Evolutionary conservation across 768 basidiomycete genomes (phyloP), one percentile per base, ranked within the genome.

Genomic region (Galerina marginata): DNA sequence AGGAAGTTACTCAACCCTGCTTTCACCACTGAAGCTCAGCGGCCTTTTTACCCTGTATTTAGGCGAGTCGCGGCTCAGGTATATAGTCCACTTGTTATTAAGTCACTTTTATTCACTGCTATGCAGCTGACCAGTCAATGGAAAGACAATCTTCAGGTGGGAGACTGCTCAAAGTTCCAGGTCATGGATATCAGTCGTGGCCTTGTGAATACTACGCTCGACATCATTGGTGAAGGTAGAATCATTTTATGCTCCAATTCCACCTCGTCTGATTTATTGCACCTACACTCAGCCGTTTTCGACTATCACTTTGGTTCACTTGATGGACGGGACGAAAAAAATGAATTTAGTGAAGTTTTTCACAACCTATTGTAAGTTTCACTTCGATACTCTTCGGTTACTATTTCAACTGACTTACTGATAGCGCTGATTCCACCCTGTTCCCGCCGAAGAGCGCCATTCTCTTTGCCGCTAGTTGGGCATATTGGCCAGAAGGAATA

Each of bases 301-400:
- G 59, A 61, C 49, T 61, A 61, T 14, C 59, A 56, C n/a, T 61
- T 56, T 20, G 59, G 59, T 5, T 56, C 59, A 11, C 59, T 61
- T 15, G 59, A 61, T 38, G 42, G 49, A 2, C 48, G 36, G 6
- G 54, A 15, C 3, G 59, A 55, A 1, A 61, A 56, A 36, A 61
- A 61, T 11, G 59, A 61, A 29, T 61, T 61, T 11, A 36, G 54
- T 6, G 59, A 61, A 23, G 47, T 55, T 15, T 56, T 61, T 20
- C 54, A 61, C 40, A 61, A 61, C 40, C n/a, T 61, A 5, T 61
- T 61, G 59, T 61, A 37, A 46, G 59, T 38, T n/a, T 15, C 20
- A 16, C 15, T 7, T 40, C 25, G 15, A n/a, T 37, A 11, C 20
- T 20, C 20, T 20, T 20, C 20, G 20, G 20, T 20, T n/a, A 47